Conservation (phyloP, 345 rosid genomes). For the Xanthoceras sorbifolium region DNA sequence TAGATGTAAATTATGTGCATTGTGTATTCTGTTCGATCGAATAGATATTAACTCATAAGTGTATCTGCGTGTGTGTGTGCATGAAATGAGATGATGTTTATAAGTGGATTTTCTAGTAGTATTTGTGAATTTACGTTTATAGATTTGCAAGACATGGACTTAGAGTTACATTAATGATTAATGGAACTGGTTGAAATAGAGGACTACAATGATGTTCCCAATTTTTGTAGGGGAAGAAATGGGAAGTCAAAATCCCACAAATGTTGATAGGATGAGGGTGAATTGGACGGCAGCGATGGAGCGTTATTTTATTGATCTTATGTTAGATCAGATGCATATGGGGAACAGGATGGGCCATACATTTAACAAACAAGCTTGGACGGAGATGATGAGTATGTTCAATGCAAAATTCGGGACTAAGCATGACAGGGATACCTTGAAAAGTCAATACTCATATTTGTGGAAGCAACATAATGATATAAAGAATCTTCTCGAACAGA, state of each 20-base stretch:
- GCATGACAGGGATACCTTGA: conserved; percentile 37
- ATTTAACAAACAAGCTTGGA: conserved; percentile 49
- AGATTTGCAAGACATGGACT: background rate
- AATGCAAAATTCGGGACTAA: conserved; percentile 37
- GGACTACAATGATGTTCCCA: background rate
- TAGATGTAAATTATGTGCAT: background rate
- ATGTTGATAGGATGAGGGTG: conserved; percentile 23
- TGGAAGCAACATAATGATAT: conserved; percentile 51
- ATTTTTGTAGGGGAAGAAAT: conserved; percentile 21
- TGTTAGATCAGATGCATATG: conserved; percentile 40
- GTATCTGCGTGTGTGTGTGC: no score
- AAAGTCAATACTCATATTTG: conserved; percentile 35
- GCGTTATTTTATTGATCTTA: conserved; percentile 37
- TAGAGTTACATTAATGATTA: background rate
- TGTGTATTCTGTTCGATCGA: no score
- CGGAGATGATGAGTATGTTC: conserved; percentile 34
- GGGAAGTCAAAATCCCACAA: conserved; percentile 29
- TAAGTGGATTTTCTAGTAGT: background rate
- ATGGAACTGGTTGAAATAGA: background rate
- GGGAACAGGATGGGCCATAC: conserved; percentile 48
- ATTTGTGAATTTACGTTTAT: background rate
- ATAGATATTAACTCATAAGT: background rate
- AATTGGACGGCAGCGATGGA: conserved; percentile 38
- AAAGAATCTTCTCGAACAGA: conserved; percentile 51
- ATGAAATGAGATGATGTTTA: background rate